A percentile compares a stretch with the other conserved stretches of the same genome.
phyloP scores from a whole-genome alignment of 1,284 basidiomycete species.

The Moesziomyces sp. region DNA sequence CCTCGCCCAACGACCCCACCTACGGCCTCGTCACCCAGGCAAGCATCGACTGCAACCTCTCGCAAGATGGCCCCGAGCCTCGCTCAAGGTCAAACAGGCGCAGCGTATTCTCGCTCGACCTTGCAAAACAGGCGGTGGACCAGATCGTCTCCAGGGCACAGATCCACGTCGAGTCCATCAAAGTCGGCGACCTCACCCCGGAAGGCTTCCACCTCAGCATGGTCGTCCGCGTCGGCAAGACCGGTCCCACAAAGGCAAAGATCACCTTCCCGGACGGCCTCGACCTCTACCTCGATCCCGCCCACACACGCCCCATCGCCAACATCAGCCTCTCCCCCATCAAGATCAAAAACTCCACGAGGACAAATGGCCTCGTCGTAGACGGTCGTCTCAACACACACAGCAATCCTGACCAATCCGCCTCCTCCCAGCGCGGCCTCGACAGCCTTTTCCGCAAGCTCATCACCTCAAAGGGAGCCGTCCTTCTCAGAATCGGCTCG shows the following conservation, averaged over 20 bases:
- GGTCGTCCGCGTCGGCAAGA: conserved; percentile 27
- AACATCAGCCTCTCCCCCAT: conserved; percentile 29
- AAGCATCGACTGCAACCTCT: conserved; percentile 5
- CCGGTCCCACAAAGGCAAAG: conserved; percentile 48
- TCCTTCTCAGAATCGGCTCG: conserved; percentile 23
- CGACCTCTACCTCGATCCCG: conserved; percentile 29
- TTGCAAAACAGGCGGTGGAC: conserved; percentile 35
- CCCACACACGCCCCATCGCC: conserved; percentile 20
- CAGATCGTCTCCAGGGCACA: conserved; percentile 40
- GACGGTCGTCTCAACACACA: conserved; percentile 15
- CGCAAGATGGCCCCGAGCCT: background rate
- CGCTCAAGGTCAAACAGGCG: conserved; percentile 2
- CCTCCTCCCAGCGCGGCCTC: conserved; percentile 10
- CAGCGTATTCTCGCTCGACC: conserved; percentile 23
- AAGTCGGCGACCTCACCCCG: conserved; percentile 16
- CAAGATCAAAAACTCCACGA: conserved; percentile 29
- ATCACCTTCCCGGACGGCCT: conserved; percentile 45
- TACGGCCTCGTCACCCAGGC: conserved; percentile 9
- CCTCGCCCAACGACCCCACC: background rate
- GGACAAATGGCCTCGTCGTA: conserved; percentile 17
- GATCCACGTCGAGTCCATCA: conserved; percentile 31
- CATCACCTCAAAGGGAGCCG: conserved; percentile 9
- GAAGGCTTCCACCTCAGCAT: conserved; percentile 32
- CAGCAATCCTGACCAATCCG: background rate
- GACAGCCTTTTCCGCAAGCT: conserved; percentile 27